These are phyloP conservation scores for Roridomyces roridus DNA, from an alignment of 768 basidiomycete species.

Conservation along the genomic window DNA sequence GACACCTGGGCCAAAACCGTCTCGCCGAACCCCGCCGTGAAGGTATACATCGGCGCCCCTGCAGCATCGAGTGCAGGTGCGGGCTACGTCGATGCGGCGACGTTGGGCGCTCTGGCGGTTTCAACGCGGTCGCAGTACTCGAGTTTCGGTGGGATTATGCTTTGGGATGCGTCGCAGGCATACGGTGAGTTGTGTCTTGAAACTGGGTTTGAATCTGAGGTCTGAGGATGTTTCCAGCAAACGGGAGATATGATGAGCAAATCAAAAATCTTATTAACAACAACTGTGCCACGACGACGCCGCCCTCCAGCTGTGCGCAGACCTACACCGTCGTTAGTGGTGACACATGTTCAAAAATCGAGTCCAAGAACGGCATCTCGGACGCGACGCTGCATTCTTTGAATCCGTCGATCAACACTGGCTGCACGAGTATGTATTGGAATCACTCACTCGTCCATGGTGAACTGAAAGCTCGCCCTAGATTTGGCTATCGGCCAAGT, in stretches of 20 bases:
- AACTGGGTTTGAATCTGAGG: too few species aligned
- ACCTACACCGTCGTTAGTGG: too few species aligned
- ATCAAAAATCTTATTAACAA: constrained; percentile 40
- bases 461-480: too few species aligned
- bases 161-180: constrained; percentile 35
- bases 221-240: constrained; percentile 30
- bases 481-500: too few species aligned
- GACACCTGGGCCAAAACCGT: constrained; percentile 66
- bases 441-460: too few species aligned
- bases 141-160: constrained; percentile 65
- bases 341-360: too few species aligned
- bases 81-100: constrained; percentile 53
- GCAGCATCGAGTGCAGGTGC: constrained; percentile 54
- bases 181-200: constrained; percentile 3
- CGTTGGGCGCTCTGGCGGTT: constrained; percentile 48
- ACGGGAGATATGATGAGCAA: constrained; percentile 38
- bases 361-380: too few species aligned
- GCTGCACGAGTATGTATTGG: too few species aligned
- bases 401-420: too few species aligned
- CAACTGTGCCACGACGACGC: too few species aligned
- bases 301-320: too few species aligned
- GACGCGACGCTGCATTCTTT: too few species aligned
- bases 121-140: constrained; percentile 56
- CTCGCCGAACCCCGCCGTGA: constrained; percentile 62
- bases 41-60: constrained; percentile 58